Evolutionary conservation across 345 rosid species (phyloP), one percentile per base, ranked within the genome.

Genomic region (Nasturtium officinale): DNA sequence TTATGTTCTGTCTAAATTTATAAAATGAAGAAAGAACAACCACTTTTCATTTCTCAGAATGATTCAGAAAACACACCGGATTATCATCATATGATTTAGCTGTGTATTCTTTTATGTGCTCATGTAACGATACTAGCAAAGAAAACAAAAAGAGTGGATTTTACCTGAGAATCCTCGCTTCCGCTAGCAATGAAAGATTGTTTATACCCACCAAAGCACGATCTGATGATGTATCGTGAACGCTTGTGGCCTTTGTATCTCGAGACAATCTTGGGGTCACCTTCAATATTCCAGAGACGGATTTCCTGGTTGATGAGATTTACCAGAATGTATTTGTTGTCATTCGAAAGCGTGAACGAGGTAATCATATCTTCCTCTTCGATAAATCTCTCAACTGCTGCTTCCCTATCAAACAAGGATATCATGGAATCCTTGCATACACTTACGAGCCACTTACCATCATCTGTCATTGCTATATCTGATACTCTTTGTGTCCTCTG

Each of bases 111-210:
- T 9, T 38, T 0, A 29, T 38, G 61, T 26, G 26, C 30, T 48
- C 9, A 18, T 51, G n/a, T 13, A 29, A 59, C 26, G 17, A 47
- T 33, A 46, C 17, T 58, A 50, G 15, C 12, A 3, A 25, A 37
- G 54, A 17, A 43, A 33, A 52, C 10, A 33, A 15, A 32, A 25
- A 43, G 12, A 33, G 15, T 2, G 29, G 51, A 17, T 6, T 16
- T 35, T 80, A 89, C 95, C 95, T 75, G 90, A 25, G 95, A 89
- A 53, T 89, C 91, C 80, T 89, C 95, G 57, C 95, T 89, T 38
- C 91, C 95, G 58, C 90, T 83, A 35, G 90, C 95, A 26, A 89
- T 77, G 73, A 89, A 87, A 53, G 82, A 73, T 78, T 85, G 83
- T 45, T 79, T 79, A 45, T 79, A 80, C 32, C 95, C 95, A 75